phyloP scores from a whole-genome alignment of 306 rosid genomes.

The Lathyrus aphaca region DNA sequence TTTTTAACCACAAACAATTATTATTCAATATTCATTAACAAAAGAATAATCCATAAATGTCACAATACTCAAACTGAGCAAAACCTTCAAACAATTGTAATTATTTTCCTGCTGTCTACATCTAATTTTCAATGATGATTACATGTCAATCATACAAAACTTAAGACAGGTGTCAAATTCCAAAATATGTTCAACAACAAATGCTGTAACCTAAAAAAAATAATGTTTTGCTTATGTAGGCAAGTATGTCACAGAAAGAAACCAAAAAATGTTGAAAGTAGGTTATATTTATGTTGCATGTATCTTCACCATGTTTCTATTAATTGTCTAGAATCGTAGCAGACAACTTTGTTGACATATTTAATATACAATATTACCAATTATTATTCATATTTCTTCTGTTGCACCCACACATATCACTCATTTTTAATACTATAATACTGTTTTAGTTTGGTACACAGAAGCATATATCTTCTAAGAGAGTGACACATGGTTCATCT shows the following conservation, averaged over 20 bases:
- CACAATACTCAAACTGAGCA: background rate
- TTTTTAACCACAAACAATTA: background rate
- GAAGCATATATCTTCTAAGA: conserved; percentile 21
- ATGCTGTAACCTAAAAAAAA: background rate
- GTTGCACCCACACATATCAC: conserved; percentile 12
- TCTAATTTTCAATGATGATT: no score
- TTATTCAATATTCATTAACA: background rate
- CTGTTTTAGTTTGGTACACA: conserved; percentile 39
- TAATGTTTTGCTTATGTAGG: conserved; percentile 29
- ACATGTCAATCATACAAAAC: conserved; percentile 31
- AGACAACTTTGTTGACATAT: conserved; percentile 7
- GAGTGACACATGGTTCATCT: conserved; percentile 46
- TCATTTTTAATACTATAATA: conserved; percentile 24
- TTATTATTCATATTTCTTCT: conserved; percentile 15
- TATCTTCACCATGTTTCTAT: conserved; percentile 44
- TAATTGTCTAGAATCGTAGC: conserved; percentile 37
- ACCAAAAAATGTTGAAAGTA: background rate
- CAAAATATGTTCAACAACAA: background rate
- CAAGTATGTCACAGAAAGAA: conserved; percentile 7
- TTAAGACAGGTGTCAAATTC: conserved; percentile 32
- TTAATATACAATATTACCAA: background rate
- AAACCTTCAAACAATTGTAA: background rate
- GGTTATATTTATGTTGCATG: conserved; percentile 37
- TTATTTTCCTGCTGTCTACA: no score
- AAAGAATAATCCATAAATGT: background rate